Conservation (phyloP, 2,329 filamentous ascomycete species). For the Xylaria sp. region DNA sequence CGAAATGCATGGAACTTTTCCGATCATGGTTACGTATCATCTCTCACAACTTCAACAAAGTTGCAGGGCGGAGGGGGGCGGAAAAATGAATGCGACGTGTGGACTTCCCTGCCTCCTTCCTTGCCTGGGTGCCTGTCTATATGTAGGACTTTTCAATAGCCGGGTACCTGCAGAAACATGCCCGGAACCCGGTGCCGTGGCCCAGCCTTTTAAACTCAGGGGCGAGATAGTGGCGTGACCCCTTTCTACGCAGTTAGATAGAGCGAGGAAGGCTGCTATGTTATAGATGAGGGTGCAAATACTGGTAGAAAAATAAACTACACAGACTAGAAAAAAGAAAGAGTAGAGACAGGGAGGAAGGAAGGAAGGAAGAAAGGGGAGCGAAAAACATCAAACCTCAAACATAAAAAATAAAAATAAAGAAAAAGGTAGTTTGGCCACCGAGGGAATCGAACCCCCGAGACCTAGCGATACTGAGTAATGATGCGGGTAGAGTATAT, state of each 20-base stretch:
- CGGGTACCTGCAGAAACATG: conserved; percentile 3
- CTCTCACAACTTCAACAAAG: not conserved
- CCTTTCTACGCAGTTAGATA: not conserved
- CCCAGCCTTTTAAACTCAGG: conserved; percentile 13
- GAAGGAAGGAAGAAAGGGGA: not conserved
- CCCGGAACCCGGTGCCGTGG: conserved; percentile 25
- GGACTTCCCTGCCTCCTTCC: not conserved
- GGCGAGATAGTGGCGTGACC: not conserved
- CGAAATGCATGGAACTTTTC: not conserved
- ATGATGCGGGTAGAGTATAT: not conserved
- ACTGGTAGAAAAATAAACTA: not conserved
- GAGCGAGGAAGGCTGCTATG: not conserved
- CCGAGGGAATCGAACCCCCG: not conserved
- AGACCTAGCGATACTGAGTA: not conserved
- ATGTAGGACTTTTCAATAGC: conserved; percentile 12
- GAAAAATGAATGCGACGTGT: not conserved
- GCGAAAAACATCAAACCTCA: no score
- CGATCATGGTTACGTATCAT: not conserved
- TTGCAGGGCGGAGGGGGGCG: not conserved
- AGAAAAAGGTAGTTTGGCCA: not conserved
- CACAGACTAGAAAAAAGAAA: not conserved
- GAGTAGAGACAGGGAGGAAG: not conserved
- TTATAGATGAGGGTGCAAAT: not conserved
- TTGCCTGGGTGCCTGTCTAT: not conserved
- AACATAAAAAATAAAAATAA: no score